Evolutionary conservation across 2,329 filamentous ascomycete genomes (phyloP), one percentile per base, ranked within the genome.

Genomic region (Pseudocercospora vitis): DNA sequence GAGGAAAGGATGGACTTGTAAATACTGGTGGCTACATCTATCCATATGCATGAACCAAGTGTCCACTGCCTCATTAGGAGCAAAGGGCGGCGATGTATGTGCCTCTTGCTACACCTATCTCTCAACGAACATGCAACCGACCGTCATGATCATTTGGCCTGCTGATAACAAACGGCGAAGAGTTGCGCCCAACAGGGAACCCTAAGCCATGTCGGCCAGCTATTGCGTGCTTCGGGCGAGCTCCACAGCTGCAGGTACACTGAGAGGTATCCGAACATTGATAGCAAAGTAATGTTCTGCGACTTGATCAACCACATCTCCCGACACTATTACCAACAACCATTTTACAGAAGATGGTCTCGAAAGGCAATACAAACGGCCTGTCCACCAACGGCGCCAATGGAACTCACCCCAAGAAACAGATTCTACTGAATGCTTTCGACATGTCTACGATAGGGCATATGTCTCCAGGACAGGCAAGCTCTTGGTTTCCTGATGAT

Each of bases 381-480:
- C 16, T 24, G 23, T 11, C 6, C 11, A 29, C 6, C 11, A 29
- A 39, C 16, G 32, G 33, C 7, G 18, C 12, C 12, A 23, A 23
- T 40, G 18, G 18, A 14, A 19, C n/a, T 19, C 29, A 37, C n/a
- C 50, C 42, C 9, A 65, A 63, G 55, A 75, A 74, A 55, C 67
- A 73, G 19, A 57, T 64, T 14, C 39, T 64, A 4, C 55, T 64
- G n/a, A 64, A 63, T 46, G 60, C 62, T 11, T 61, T 63, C 55
- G 85, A 81, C 8, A 76, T 76, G 74, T 71, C 74, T 24, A 59
- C 71, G 1, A 72, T 74, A 19, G 74, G 76, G 4, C 77, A 79
- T 62, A 72, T 78, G 50, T 79, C 78, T 2, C 79, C 80, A 8
- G 80, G 80, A 1, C 71, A 40, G 18, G 35, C 23, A 40, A 11